Evolutionary conservation across 2,329 filamentous ascomycete genomes (phyloP), one percentile per base, ranked within the genome.

Genomic region (Trichophyton verrucosum): DNA sequence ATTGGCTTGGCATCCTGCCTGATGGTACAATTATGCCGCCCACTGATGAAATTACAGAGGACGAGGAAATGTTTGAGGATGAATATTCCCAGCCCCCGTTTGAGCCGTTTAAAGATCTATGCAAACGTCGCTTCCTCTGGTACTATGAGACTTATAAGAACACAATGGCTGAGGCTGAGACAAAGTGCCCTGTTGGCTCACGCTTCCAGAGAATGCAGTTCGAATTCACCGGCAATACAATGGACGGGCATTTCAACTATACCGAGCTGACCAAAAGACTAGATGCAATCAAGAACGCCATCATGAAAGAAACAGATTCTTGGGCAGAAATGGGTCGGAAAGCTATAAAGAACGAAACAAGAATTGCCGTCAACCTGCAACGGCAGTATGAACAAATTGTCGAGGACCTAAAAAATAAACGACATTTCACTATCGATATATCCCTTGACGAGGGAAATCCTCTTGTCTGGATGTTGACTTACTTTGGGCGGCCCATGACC

Each of bases 121-220:
- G 87, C 79, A 97, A 97, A 74, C 85, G 88, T 42, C 85, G 91
- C 1, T 96, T 97, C 70, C 77, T 97, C 13, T 97, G 94, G 94
- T 97, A 97, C 75, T 95, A 89, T 72, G 88, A 95, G 66, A 88
- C 88, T 2, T 97, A 97, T 69, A 77, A 94, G 22, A 77, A 81
- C 2, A 81, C 86, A 1, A 85, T 95, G 58, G 79, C 84, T 42
- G 80, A 84, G 62, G 87, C 86, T 30, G 72, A 76, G 33, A 72
- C 77, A 27, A 83, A 88, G 66, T 82, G 86, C 60, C 80, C 81
- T 63, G 83, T 86, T 62, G 82, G 83, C 2, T 76, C 83, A 42
- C 64, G 71, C 0, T 97, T 99, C 68, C 73, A 77, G n/a, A 81
- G 81, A 58, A 95, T 96, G 89, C 89, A 90, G 0, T 99, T 99